phyloP scores from a whole-genome alignment of 208 protist species.

The Phytomonas sp. region DNA sequence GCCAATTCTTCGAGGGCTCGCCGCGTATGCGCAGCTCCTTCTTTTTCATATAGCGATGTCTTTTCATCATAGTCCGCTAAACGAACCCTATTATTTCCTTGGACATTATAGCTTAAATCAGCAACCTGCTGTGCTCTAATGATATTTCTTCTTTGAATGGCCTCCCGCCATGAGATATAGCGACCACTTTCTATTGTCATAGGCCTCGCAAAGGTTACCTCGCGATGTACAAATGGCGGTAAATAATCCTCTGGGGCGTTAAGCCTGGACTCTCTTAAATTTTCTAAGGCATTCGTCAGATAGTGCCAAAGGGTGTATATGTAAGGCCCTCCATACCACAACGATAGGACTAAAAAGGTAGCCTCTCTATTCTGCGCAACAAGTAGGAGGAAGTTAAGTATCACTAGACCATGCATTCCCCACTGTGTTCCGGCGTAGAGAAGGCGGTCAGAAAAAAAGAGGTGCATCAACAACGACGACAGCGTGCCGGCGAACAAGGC shows the following conservation, averaged over 20 bases:
- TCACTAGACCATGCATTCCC: not conserved
- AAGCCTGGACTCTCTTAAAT: not conserved
- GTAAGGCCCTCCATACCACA: not conserved
- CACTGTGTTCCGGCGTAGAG: not conserved
- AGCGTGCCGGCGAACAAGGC: not conserved
- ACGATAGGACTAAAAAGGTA: not conserved
- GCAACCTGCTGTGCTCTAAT: not conserved
- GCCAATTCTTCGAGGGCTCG: slow-evolving; percentile 48
- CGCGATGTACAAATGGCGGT: slow-evolving; percentile 11
- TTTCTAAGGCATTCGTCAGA: not conserved
- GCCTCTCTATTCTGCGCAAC: not conserved
- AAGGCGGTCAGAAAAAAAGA: not conserved
- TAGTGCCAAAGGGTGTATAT: not conserved
- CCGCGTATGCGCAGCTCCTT: slow-evolving; percentile 42
- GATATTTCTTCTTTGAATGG: not conserved
- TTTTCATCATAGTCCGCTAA: slow-evolving; percentile 10
- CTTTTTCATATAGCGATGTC: slow-evolving; percentile 34
- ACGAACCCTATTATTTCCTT: not conserved
- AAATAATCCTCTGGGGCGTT: slow-evolving; percentile 12
- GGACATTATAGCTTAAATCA: not conserved
- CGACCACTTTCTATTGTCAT: slow-evolving; percentile 12
- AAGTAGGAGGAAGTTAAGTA: not conserved
- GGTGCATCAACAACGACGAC: not conserved
- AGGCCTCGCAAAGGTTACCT: slow-evolving; percentile 15
- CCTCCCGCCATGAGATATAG: not conserved